phyloP scores from a whole-genome alignment of 352 stramenopile species.

The Phytophthora hybrid region DNA sequence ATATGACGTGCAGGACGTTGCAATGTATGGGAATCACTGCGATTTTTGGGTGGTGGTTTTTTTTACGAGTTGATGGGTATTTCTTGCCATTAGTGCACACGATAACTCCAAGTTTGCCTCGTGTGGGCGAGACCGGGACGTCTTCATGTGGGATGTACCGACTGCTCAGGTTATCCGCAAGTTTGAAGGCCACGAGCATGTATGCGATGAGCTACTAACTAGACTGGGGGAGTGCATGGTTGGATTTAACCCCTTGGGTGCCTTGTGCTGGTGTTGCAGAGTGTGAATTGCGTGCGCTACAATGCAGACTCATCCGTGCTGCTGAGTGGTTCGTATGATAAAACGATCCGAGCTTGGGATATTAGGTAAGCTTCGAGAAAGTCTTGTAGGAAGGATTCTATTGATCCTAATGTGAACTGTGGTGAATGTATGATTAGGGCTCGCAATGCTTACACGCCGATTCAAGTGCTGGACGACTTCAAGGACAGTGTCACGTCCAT shows the following conservation, averaged over 20 bases:
- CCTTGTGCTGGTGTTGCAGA: conserved; percentile 40
- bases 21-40: conserved; percentile 60
- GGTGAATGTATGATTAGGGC: conserved; percentile 40
- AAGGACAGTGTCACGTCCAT: conserved; percentile 91
- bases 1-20: conserved; percentile 92
- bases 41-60: too few species aligned
- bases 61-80: not conserved
- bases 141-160: conserved; percentile 91
- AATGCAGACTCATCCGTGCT: conserved; percentile 86
- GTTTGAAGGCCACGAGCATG: conserved; percentile 87
- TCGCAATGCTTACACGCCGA: conserved; percentile 77
- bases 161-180: conserved; percentile 89
- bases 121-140: conserved; percentile 85
- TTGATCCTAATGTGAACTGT: not conserved
- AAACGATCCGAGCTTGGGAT: conserved; percentile 84
- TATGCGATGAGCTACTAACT: conserved; percentile 26
- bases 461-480: conserved; percentile 90
- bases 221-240: not conserved
- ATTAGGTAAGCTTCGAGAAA: conserved; percentile 46
- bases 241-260: too few species aligned
- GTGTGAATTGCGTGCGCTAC: conserved; percentile 87
- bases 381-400: not conserved
- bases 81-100: conserved; percentile 52
- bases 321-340: conserved; percentile 90
- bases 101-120: conserved; percentile 91